phyloP scores from a whole-genome alignment of 2,329 filamentous ascomycete species.

The Fusarium nygamai region DNA sequence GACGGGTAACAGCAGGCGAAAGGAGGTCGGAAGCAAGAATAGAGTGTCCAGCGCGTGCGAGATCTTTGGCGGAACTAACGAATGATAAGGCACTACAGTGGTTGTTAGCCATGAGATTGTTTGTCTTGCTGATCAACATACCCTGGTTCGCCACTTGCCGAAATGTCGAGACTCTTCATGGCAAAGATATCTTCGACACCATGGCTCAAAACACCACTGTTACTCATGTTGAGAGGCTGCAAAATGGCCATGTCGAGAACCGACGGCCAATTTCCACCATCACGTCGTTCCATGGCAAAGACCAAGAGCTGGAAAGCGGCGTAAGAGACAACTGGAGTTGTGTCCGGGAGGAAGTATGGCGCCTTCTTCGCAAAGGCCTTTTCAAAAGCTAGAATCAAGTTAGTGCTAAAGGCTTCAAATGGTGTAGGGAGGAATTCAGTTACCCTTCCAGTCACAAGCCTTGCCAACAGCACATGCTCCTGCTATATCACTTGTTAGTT shows the following conservation, averaged over 20 bases:
- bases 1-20: slow-evolving; percentile 37
- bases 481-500: slow-evolving; percentile 10
- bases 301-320: slow-evolving; percentile 34
- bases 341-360: slow-evolving; percentile 33
- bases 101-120: rapidly evolving
- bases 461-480: slow-evolving; percentile 13
- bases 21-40: slow-evolving; percentile 37
- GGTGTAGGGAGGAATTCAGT: rapidly evolving
- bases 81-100: slow-evolving; percentile 22
- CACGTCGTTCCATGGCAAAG: slow-evolving; percentile 27
- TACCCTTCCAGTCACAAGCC: slow-evolving; percentile 18
- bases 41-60: slow-evolving; percentile 30
- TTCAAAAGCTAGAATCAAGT: too few species aligned
- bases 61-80: slow-evolving; percentile 31
- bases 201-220: slow-evolving; percentile 3
- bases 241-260: slow-evolving; percentile 5
- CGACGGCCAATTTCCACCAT: not conserved
- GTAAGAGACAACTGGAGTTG: slow-evolving; percentile 31
- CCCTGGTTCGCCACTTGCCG: slow-evolving; percentile 26
- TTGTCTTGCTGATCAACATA: rapidly evolving
- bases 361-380: slow-evolving; percentile 5
- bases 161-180: slow-evolving; percentile 6
- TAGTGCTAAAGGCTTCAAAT: too few species aligned
- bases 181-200: slow-evolving; percentile 5
- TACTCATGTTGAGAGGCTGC: slow-evolving; percentile 15